Evolutionary conservation across 805 yeast species (phyloP), one percentile per base, ranked within the genome.

Genomic region (Suhomyces prunicola): DNA sequence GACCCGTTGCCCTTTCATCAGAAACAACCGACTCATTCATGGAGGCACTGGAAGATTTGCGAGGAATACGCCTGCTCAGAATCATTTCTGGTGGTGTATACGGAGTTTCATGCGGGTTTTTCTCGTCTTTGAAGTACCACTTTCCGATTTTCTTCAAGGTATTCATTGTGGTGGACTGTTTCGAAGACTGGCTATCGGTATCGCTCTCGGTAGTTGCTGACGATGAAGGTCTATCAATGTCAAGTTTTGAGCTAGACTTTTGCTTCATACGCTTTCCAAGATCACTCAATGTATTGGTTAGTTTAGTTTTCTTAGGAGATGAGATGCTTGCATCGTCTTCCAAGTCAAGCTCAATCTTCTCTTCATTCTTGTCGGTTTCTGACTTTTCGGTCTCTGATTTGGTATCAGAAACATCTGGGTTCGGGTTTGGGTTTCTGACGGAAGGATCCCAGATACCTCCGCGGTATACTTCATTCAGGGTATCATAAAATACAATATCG

Each of bases 391-490:
- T 35, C 8, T 27, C 8, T 17, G 51, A 19, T 15, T n/a, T n/a
- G 6, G 29, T 2, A 4, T 42, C 41, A 10, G 29, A 12, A 7
- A 27, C 24, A 10, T 15, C 4, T 26, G 29, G 10, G 3, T 41
- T 44, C 10, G 27, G 10, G 19, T 24, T 24, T 22, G 46, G 23
- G 8, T n/a, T 6, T 42, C 46, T 42, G 2, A 8, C 46, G 19
- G 31, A 23, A 22, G 76, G 74, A 57, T 87, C 91, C 98, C 98
- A 93, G 23, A 93, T 83, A 15, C 99, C 99, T 48, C 97, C 99
- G 57, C 97, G 80, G 67, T 84, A 94, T 12, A 90, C 69, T 57
- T 90, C 96, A 40, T 70, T 77, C 2, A 71, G 68, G 0, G 97
- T 84, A 51, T 82, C 74, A 62, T 77, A 87, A 63, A 89, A 87